These are phyloP conservation scores for Wickerhamomyces sydowiorum DNA, from an alignment of 805 yeast species.

Conservation along the genomic window DNA sequence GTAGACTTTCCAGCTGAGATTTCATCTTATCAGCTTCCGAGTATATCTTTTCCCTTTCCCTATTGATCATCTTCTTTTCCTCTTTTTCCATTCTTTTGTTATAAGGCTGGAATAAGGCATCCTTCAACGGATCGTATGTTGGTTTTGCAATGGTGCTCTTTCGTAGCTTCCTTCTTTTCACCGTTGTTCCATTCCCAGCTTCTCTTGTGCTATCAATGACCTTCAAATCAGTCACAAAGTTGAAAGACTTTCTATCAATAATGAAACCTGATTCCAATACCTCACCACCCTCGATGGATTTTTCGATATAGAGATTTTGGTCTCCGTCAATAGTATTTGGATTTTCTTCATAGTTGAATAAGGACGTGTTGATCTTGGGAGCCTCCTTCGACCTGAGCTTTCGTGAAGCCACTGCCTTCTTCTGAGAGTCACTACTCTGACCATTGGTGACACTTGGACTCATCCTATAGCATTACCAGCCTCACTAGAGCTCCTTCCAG, in stretches of 20 bases:
- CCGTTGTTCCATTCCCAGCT: neutral
- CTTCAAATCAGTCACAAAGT: neutral
- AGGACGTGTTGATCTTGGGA: slow-evolving; percentile 13
- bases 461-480: neutral
- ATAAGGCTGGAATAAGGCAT: slow-evolving; percentile 34
- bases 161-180: neutral
- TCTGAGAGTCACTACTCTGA: neutral
- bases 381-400: slow-evolving; percentile 15
- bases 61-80: slow-evolving; percentile 47
- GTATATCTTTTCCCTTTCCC: slow-evolving; percentile 48
- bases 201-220: neutral
- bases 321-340: slow-evolving; percentile 12
- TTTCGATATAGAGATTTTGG: neutral
- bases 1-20: slow-evolving; percentile 35
- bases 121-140: slow-evolving; percentile 39
- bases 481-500: no score
- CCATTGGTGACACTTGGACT: neutral
- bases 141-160: neutral
- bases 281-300: neutral
- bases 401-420: neutral
- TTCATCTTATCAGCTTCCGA: slow-evolving; percentile 47
- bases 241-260: neutral
- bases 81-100: slow-evolving; percentile 60
- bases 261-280: neutral
- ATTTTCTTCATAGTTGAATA: slow-evolving; percentile 22